phyloP scores from a whole-genome alignment of 202 grass and related monocot genomes.

The Bolboschoenoplectus hybrid region DNA sequence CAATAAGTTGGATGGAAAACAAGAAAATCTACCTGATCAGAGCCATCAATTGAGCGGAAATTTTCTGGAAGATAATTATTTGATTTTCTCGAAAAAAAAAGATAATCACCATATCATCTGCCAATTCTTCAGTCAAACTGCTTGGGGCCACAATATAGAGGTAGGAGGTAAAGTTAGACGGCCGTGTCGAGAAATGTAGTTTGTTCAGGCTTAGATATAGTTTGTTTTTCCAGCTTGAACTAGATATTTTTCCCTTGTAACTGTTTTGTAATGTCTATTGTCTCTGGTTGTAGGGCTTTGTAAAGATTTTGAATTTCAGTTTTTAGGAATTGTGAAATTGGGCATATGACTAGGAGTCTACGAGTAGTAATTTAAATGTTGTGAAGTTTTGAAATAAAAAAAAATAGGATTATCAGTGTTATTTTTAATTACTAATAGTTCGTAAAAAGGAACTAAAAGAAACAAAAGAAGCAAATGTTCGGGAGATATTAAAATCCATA shows the following conservation, averaged over 20 bases:
- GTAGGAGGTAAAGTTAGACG: not conserved
- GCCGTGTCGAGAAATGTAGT: not conserved
- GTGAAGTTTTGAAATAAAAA: no score
- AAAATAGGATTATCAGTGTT: no score
- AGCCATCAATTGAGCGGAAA: not conserved
- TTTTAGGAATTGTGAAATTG: not conserved
- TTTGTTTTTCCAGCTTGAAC: not conserved
- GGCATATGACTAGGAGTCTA: not conserved
- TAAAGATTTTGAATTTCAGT: conserved; percentile 4
- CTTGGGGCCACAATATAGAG: not conserved
- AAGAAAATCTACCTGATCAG: not conserved
- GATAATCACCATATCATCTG: not conserved
- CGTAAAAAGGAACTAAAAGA: no score
- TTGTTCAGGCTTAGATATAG: not conserved
- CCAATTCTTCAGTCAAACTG: not conserved
- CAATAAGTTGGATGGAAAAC: conserved; percentile 42
- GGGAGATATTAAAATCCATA: no score
- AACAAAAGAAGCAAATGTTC: no score
- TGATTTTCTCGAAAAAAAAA: not conserved
- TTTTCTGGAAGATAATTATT: not conserved
- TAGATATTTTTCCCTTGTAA: not conserved
- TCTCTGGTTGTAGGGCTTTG: not conserved
- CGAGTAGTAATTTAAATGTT: no score
- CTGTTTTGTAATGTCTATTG: not conserved
- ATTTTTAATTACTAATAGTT: no score